Conservation (phyloP, 169 alveolate genomes). For the Plasmodium malariae region DNA sequence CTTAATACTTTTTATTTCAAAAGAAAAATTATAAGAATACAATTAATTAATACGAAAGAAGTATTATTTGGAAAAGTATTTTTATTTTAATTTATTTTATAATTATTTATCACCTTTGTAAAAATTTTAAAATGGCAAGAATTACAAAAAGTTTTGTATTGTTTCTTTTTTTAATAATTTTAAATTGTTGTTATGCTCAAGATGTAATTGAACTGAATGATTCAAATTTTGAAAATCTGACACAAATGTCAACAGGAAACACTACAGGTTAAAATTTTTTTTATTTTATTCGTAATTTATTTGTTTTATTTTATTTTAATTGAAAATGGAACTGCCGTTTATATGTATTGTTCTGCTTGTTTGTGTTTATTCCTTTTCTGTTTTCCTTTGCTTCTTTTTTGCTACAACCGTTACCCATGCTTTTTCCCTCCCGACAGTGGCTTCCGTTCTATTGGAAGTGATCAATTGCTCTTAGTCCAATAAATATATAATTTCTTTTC, state of each 20-base stretch:
- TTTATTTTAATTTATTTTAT: neutral
- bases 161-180: conserved; percentile 39
- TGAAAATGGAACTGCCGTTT: too few relatives aligned
- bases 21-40: conserved; percentile 18
- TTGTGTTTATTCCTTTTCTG: too few relatives aligned
- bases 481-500: too few relatives aligned
- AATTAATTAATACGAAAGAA: neutral
- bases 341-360: too few relatives aligned
- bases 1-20: conserved; percentile 2
- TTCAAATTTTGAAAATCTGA: conserved; percentile 80
- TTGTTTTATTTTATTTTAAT: too few relatives aligned
- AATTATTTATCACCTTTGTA: conserved; percentile 1
- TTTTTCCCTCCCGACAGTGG: too few relatives aligned
- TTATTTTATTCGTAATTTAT: too few relatives aligned
- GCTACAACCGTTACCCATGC: too few relatives aligned
- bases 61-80: neutral
- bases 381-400: too few relatives aligned
- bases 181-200: conserved; percentile 36
- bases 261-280: conserved; percentile 78
- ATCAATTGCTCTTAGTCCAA: too few relatives aligned
- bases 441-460: too few relatives aligned
- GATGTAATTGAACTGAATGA: conserved; percentile 81
- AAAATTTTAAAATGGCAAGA: conserved; percentile 46
- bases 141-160: conserved; percentile 24
- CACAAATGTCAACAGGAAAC: conserved; percentile 84